Conservation (phyloP, 495 filamentous ascomycete genomes). For the Penicillium parvum region DNA sequence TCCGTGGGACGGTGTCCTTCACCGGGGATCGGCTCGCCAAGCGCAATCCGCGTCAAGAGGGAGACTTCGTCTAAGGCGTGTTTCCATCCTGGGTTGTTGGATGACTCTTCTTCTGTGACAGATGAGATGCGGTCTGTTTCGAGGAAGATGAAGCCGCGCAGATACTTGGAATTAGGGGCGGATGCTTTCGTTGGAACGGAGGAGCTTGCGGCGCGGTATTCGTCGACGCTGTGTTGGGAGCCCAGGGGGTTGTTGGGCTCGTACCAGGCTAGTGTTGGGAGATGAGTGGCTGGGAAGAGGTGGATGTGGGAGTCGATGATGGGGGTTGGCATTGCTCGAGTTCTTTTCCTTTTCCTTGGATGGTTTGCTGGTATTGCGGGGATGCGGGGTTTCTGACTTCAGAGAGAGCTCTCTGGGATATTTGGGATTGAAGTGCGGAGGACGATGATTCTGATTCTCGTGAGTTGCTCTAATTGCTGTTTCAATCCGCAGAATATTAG, state of each 20-base stretch:
- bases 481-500: too few relatives aligned
- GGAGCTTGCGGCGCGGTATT: slow-evolving; percentile 45
- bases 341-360: not conserved
- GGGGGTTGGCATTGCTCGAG: slow-evolving; percentile 25
- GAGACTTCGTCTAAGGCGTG: slow-evolving; percentile 68
- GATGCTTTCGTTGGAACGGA: slow-evolving; percentile 6
- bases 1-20: slow-evolving; percentile 57
- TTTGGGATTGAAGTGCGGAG: not conserved
- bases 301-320: slow-evolving; percentile 87
- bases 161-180: slow-evolving; percentile 11
- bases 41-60: slow-evolving; percentile 59
- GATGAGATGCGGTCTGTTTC: slow-evolving; percentile 73
- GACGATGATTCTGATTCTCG: not conserved
- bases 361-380: not conserved
- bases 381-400: slow-evolving; percentile 3
- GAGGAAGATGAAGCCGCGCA: slow-evolving; percentile 71
- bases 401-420: not conserved
- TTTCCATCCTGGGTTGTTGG: slow-evolving; percentile 45
- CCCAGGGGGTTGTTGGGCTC: slow-evolving; percentile 50
- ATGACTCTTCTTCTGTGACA: slow-evolving; percentile 26
- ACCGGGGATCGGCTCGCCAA: slow-evolving; percentile 49
- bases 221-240: slow-evolving; percentile 55
- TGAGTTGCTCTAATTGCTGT: too few relatives aligned
- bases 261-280: slow-evolving; percentile 62
- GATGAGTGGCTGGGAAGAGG: slow-evolving; percentile 65